A percentile compares a stretch with the other conserved stretches of the same genome.
phyloP scores from a whole-genome alignment of 2,329 filamentous ascomycete genomes.

The Coleophoma crateriformis region DNA sequence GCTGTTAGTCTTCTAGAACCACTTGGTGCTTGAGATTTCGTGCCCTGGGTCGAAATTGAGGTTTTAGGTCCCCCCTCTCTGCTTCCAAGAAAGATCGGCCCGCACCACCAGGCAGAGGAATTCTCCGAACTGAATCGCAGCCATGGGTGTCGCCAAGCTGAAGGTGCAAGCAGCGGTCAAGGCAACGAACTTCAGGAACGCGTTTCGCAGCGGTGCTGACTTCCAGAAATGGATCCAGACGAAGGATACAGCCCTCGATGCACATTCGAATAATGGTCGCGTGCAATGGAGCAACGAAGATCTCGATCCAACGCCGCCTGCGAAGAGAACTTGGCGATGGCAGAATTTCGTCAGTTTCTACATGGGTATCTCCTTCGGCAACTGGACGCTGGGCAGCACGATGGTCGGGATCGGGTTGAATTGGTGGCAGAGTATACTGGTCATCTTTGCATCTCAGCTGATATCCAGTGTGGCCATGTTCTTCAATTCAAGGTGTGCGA shows the following conservation, averaged over 20 bases:
- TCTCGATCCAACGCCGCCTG: conserved; percentile 30
- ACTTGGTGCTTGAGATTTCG: too few species aligned
- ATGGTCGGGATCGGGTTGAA: conserved; percentile 37
- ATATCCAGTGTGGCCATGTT: conserved; percentile 37
- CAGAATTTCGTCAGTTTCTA: conserved; percentile 35
- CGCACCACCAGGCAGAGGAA: too few species aligned
- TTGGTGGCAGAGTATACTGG: conserved; percentile 38
- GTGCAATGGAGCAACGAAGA: conserved; percentile 24
- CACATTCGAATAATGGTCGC: conserved; percentile 13
- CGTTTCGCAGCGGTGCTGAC: conserved; percentile 12
- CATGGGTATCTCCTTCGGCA: conserved; percentile 33
- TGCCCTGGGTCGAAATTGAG: too few species aligned
- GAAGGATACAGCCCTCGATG: conserved; percentile 15
- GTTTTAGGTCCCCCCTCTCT: too few species aligned
- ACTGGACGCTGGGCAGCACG: conserved; percentile 34
- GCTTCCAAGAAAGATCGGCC: too few species aligned
- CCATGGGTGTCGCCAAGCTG: conserved; percentile 11
- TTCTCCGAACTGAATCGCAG: neutral
- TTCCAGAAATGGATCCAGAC: conserved; percentile 16
- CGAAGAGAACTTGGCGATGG: conserved; percentile 31
- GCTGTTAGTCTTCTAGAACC: too few species aligned
- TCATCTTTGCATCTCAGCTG: conserved; percentile 36
- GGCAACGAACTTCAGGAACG: conserved; percentile 12
- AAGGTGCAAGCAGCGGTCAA: conserved; percentile 8
- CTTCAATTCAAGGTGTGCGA: conserved; percentile 37